Conservation (phyloP, 2,329 filamentous ascomycete species). For the Phialophora expanda region DNA sequence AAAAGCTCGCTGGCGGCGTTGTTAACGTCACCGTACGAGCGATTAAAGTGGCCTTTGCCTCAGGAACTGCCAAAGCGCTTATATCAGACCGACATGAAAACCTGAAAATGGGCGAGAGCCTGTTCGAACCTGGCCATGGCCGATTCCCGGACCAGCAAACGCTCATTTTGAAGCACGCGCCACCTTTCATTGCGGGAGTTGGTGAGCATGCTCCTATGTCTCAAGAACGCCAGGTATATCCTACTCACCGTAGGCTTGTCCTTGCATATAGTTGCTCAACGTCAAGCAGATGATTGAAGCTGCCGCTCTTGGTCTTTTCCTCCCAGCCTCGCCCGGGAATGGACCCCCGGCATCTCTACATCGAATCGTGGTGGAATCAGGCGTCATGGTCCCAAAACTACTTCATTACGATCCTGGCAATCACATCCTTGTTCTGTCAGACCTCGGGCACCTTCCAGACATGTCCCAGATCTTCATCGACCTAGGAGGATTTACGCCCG, state of each 20-base stretch:
- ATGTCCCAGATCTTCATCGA: constrained; percentile 20
- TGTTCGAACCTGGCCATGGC: neutral
- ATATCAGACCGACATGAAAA: neutral
- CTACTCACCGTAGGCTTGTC: neutral
- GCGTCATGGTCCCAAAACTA: constrained; percentile 13
- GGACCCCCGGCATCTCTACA: neutral
- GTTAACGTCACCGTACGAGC: constrained; percentile 24
- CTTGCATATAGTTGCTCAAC: neutral
- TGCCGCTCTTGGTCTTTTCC: constrained; percentile 4
- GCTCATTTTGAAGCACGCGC: constrained; percentile 24
- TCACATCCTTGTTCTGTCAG: constrained; percentile 23
- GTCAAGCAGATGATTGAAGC: constrained; percentile 6
- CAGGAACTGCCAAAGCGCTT: neutral
- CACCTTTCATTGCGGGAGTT: constrained; percentile 21
- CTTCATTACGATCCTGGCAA: constrained; percentile 17
- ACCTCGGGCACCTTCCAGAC: constrained; percentile 22
- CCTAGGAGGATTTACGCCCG: constrained; percentile 20
- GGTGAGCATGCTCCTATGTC: constrained; percentile 15
- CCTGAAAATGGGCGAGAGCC: neutral
- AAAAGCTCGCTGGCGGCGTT: constrained; percentile 18
- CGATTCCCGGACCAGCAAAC: constrained; percentile 9
- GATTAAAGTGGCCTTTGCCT: constrained; percentile 11
- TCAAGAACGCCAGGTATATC: constrained; percentile 16
- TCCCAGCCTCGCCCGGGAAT: neutral
- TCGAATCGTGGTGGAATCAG: neutral